Evolutionary conservation across 768 basidiomycete species (phyloP).

Genomic region (Cystoderma amianthinum): DNA sequence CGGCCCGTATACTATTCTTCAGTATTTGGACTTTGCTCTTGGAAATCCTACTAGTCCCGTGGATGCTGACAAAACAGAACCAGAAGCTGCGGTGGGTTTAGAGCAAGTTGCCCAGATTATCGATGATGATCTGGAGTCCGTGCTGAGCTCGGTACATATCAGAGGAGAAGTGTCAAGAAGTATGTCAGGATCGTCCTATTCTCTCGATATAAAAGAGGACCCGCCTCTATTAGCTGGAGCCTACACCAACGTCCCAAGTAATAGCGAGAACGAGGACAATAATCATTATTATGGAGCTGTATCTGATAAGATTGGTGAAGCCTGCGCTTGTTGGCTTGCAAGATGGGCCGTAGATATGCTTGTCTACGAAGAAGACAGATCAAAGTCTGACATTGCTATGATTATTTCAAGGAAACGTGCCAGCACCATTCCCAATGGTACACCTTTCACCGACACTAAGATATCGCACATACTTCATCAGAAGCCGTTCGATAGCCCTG

Average conservation of each 20-base stretch:
- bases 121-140: slow-evolving; percentile 17
- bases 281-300: slow-evolving; percentile 78
- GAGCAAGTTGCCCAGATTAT: slow-evolving; percentile 54
- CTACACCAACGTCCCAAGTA: slow-evolving; percentile 7
- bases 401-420: slow-evolving; percentile 12
- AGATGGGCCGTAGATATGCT: slow-evolving; percentile 83
- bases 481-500: slow-evolving; percentile 24
- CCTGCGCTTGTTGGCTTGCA: slow-evolving; percentile 80
- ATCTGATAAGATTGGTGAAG: slow-evolving; percentile 88
- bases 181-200: not conserved
- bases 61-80: slow-evolving; percentile 28
- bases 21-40: slow-evolving; percentile 78
- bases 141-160: not conserved
- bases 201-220: slow-evolving; percentile 2
- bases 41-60: slow-evolving; percentile 54
- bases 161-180: not conserved
- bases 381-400: slow-evolving; percentile 5
- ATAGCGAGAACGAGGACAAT: slow-evolving; percentile 9
- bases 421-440: slow-evolving; percentile 10
- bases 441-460: slow-evolving; percentile 5
- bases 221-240: slow-evolving; percentile 7
- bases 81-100: slow-evolving; percentile 61
- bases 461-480: slow-evolving; percentile 6
- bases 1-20: slow-evolving; percentile 68
- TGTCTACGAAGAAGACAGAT: slow-evolving; percentile 44